Evolutionary conservation across 805 yeast species (phyloP).

Genomic region (Pichia phayaonensis): DNA sequence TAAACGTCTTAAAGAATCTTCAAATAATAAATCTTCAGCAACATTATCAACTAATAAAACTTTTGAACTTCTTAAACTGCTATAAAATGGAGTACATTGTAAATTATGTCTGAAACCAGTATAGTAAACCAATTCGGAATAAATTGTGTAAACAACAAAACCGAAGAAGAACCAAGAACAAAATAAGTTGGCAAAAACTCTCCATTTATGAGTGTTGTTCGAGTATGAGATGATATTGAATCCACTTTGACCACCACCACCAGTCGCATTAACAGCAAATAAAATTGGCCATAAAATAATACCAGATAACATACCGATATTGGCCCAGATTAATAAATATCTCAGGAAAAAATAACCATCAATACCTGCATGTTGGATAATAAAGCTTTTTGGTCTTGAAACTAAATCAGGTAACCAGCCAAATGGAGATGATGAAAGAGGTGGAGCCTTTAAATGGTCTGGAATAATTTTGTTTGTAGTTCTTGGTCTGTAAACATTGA

Average conservation of each 20-base stretch:
- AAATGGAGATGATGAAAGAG: constrained; percentile 37
- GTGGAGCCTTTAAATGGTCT: constrained; percentile 30
- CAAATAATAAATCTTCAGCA: constrained; percentile 36
- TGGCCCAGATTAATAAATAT: constrained; percentile 48
- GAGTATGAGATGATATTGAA: constrained; percentile 60
- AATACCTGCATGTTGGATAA: constrained; percentile 62
- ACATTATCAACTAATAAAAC: constrained; percentile 69
- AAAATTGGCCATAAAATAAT: constrained; percentile 58
- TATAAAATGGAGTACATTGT: constrained; percentile 67
- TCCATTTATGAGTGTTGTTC: constrained; percentile 54
- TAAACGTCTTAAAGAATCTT: constrained; percentile 45
- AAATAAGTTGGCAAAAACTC: constrained; percentile 69
- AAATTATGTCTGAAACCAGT: constrained; percentile 63
- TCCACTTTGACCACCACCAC: constrained; percentile 47
- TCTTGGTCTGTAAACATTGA: constrained; percentile 49
- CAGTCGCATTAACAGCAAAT: constrained; percentile 68
- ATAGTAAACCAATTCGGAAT: constrained; percentile 68
- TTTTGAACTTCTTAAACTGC: constrained; percentile 60
- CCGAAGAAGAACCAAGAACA: constrained; percentile 71
- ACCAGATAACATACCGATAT: constrained; percentile 46
- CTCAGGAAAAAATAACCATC: constrained; percentile 76
- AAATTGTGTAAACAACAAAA: constrained; percentile 53
- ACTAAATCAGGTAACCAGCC: constrained; percentile 49
- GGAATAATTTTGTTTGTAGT: constrained; percentile 39
- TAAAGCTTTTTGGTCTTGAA: constrained; percentile 48